These are phyloP conservation scores for Leccinum broughii DNA, from an alignment of 768 basidiomycete species.

Conservation along the genomic window DNA sequence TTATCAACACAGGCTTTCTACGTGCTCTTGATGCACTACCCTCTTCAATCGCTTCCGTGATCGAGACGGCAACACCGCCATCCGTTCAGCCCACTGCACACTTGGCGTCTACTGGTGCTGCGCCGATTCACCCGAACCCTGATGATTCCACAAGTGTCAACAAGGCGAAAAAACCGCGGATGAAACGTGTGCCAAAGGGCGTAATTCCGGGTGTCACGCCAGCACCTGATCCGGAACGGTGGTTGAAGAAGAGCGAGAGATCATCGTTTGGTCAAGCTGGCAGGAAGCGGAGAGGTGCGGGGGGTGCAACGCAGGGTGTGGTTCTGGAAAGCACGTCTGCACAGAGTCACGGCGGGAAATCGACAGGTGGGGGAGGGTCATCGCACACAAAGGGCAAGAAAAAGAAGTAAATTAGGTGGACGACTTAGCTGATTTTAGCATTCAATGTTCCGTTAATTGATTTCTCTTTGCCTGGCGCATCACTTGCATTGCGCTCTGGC, in stretches of 20 bases:
- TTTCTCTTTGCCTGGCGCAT: conserved; percentile 18
- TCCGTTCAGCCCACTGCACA: conserved; percentile 36
- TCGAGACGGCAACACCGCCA: conserved; percentile 68
- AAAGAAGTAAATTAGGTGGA: conserved; percentile 53
- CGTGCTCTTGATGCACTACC: conserved; percentile 64
- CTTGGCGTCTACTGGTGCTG: conserved; percentile 27
- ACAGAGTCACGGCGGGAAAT: conserved; percentile 35
- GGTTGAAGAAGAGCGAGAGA: conserved; percentile 86
- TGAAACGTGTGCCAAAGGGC: conserved; percentile 70
- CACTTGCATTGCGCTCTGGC: conserved; percentile 18
- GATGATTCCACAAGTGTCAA: conserved; percentile 38
- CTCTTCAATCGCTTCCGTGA: conserved; percentile 44
- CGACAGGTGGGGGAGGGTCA: conserved; percentile 37
- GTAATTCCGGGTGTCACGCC: conserved; percentile 79
- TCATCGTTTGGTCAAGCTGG: conserved; percentile 53
- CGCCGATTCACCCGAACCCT: conserved; percentile 26
- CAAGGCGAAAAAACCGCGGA: conserved; percentile 54
- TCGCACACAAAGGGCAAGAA: conserved; percentile 60
- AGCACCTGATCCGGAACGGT: conserved; percentile 81
- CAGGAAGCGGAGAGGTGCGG: conserved; percentile 53
- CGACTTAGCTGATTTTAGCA: conserved; percentile 17
- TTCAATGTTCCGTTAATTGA: conserved; percentile 26
- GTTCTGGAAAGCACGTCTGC: conserved; percentile 29
- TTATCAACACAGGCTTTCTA: conserved; percentile 64
- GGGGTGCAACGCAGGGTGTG: conserved; percentile 71